phyloP scores from a whole-genome alignment of 129 eudicot species.

The Artemisia annua region DNA sequence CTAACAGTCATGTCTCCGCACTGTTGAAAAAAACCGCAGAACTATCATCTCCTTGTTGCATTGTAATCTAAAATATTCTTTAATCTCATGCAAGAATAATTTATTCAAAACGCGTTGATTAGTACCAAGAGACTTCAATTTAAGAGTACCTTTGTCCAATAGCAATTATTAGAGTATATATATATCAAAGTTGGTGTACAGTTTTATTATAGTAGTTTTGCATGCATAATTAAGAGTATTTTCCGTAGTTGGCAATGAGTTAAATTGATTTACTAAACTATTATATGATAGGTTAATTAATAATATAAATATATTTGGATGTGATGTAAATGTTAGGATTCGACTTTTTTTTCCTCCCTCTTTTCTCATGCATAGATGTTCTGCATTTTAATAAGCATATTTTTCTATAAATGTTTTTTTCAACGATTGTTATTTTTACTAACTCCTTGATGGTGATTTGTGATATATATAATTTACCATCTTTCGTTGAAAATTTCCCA shows the following conservation, averaged over 20 bases:
- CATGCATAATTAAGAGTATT: neutral
- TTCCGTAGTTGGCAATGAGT: neutral
- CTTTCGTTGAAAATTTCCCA: slow-evolving; percentile 17
- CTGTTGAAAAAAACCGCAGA: too few relatives aligned
- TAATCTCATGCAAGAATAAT: too few relatives aligned
- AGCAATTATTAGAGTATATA: neutral
- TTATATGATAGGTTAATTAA: slow-evolving; percentile 13
- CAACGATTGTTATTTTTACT: slow-evolving; percentile 18
- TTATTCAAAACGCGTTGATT: too few relatives aligned
- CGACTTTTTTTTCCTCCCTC: slow-evolving; percentile 33
- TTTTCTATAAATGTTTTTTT: slow-evolving; percentile 14
- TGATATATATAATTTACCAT: slow-evolving; percentile 17
- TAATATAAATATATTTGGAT: slow-evolving; percentile 11
- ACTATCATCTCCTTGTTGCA: too few relatives aligned
- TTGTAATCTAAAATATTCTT: too few relatives aligned
- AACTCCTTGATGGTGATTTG: slow-evolving; percentile 35
- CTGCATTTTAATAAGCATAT: slow-evolving; percentile 9
- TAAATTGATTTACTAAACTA: neutral
- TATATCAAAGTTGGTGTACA: neutral
- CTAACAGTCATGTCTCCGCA: too few relatives aligned
- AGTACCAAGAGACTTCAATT: too few relatives aligned
- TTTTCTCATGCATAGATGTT: slow-evolving; percentile 35
- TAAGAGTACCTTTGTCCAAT: neutral
- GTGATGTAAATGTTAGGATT: slow-evolving; percentile 22
- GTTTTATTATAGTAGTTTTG: too few relatives aligned